Evolutionary conservation across 306 rosid genomes (phyloP).

Genomic region (Quillaja saponaria): DNA sequence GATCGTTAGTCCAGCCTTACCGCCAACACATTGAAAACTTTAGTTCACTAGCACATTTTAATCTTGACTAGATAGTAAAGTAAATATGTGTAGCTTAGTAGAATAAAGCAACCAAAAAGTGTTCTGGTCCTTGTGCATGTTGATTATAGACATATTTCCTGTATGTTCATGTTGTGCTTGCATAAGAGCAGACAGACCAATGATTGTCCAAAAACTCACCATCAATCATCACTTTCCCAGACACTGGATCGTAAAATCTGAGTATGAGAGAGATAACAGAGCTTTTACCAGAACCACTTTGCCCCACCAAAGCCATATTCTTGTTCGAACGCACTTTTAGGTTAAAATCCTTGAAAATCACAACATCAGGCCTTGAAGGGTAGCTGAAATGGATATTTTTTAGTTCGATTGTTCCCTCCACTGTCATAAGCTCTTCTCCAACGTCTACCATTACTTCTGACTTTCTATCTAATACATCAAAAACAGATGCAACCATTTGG

Average conservation of each 20-base stretch:
- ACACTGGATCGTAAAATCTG: constrained; percentile 78
- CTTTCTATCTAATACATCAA: constrained; percentile 74
- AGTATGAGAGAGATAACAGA: constrained; percentile 82
- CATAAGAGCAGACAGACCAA: constrained; percentile 1
- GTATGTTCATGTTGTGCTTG: too few relatives aligned
- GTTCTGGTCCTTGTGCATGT: constrained; percentile 5
- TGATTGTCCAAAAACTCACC: constrained; percentile 51
- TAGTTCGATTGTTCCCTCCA: constrained; percentile 87
- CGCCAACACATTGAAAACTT: background rate
- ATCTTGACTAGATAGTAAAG: too few relatives aligned
- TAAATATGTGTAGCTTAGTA: background rate
- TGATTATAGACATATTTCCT: background rate
- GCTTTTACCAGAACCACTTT: constrained; percentile 99
- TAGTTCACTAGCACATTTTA: constrained; percentile 21
- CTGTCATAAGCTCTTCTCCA: constrained; percentile 69
- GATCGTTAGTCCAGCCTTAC: constrained; percentile 18
- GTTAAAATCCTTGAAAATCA: constrained; percentile 81
- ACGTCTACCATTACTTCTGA: constrained; percentile 56
- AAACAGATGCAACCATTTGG: constrained; percentile 93
- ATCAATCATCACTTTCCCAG: constrained; percentile 85
- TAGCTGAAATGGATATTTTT: constrained; percentile 68
- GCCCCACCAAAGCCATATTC: constrained; percentile 86
- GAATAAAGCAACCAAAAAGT: constrained; percentile 2
- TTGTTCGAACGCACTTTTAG: constrained; percentile 70
- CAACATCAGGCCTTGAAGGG: constrained; percentile 88